These are phyloP conservation scores for Flaveria bidentis DNA, from an alignment of 129 eudicot species.

Conservation along the genomic window DNA sequence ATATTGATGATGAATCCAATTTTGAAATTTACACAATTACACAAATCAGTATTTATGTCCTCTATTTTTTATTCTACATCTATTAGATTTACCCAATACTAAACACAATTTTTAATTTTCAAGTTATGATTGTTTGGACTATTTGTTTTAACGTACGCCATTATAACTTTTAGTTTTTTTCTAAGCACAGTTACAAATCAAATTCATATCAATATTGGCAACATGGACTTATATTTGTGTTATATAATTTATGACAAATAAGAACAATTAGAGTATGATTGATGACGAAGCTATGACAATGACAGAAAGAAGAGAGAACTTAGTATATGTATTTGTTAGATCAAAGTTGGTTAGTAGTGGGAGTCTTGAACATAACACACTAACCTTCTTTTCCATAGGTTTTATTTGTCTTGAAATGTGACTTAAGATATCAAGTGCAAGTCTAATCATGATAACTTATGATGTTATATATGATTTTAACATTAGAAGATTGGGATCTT, in stretches of 20 bases:
- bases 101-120: background rate
- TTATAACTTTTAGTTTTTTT: background rate
- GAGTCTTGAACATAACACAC: constrained; percentile 18
- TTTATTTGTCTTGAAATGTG: background rate
- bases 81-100: background rate
- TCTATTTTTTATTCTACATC: background rate
- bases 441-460: background rate
- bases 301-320: background rate
- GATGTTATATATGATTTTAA: background rate
- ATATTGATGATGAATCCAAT: background rate
- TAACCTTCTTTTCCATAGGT: background rate
- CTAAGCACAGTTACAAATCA: background rate
- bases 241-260: constrained; percentile 15
- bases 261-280: background rate
- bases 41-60: background rate
- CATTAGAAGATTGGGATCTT: background rate
- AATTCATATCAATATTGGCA: background rate
- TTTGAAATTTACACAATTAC: constrained; percentile 7
- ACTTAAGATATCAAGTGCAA: constrained; percentile 13
- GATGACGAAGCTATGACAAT: constrained; percentile 14
- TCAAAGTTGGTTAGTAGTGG: constrained; percentile 23
- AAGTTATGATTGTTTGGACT: background rate
- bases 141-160: background rate
- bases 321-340: background rate
- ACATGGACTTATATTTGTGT: background rate